These are phyloP conservation scores for Claviceps maximensis DNA, from an alignment of 2,329 filamentous ascomycete genomes.

Conservation along the genomic window DNA sequence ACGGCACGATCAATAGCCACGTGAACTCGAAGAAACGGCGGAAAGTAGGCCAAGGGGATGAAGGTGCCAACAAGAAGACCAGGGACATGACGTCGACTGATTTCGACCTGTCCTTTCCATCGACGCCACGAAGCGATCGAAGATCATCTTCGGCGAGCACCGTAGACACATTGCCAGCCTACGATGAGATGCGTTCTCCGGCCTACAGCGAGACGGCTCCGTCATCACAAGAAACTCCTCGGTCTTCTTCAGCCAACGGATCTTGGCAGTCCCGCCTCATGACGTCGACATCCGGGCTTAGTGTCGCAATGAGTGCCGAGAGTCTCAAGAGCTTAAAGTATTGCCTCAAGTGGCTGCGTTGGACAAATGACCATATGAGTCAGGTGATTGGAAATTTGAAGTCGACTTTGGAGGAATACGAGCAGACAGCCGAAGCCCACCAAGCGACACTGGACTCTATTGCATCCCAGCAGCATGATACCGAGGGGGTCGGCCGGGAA, in stretches of 20 bases:
- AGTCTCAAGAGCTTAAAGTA: slow-evolving; percentile 74
- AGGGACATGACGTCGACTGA: slow-evolving; percentile 2
- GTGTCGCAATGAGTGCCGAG: slow-evolving; percentile 82
- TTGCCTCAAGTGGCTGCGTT: slow-evolving; percentile 66
- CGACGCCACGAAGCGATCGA: slow-evolving; percentile 25
- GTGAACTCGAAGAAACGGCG: slow-evolving; percentile 43
- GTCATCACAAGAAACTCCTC: slow-evolving; percentile 17
- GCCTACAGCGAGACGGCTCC: slow-evolving; percentile 52
- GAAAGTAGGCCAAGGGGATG: slow-evolving; percentile 34
- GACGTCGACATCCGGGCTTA: slow-evolving; percentile 80
- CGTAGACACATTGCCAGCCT: slow-evolving; percentile 66
- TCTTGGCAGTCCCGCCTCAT: slow-evolving; percentile 74
- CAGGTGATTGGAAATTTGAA: slow-evolving; percentile 63
- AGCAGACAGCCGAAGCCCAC: slow-evolving; percentile 24
- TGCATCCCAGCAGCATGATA: slow-evolving; percentile 1
- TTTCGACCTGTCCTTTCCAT: slow-evolving; percentile 14
- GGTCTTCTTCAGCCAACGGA: slow-evolving; percentile 17
- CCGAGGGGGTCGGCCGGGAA: neutral
- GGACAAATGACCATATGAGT: slow-evolving; percentile 70
- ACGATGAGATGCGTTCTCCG: slow-evolving; percentile 65
- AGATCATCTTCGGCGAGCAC: slow-evolving; percentile 53
- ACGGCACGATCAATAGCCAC: slow-evolving; percentile 29
- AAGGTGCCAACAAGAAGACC: slow-evolving; percentile 13
- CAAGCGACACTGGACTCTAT: slow-evolving; percentile 6
- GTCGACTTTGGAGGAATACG: slow-evolving; percentile 67